Percentiles rank a stretch among this genome's conserved stretches.
phyloP scores from a whole-genome alignment of 73 alveolate genomes.

The Chromera velia region DNA sequence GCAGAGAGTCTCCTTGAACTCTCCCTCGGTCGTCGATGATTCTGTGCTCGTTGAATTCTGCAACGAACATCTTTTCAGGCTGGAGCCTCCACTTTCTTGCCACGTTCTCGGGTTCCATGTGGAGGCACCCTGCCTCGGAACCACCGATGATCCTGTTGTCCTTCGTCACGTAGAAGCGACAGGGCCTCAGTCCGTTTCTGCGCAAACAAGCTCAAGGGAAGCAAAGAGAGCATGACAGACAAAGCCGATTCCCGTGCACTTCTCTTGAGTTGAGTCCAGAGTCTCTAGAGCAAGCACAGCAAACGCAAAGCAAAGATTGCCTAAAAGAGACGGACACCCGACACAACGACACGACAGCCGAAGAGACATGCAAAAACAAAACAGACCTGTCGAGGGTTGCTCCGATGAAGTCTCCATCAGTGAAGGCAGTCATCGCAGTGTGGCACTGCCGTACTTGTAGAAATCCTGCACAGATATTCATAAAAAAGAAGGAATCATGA shows the following conservation, averaged over 20 bases:
- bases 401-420: constrained; percentile 40
- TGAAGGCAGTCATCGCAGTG: constrained; percentile 31
- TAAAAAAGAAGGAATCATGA: background rate
- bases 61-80: constrained; percentile 43
- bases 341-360: background rate
- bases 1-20: background rate
- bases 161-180: constrained; percentile 43
- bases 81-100: constrained; percentile 28
- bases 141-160: constrained; percentile 24
- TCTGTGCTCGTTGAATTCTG: constrained; percentile 22
- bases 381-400: background rate
- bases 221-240: background rate
- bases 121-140: constrained; percentile 27
- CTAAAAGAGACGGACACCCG: background rate
- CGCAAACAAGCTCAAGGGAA: constrained; percentile 13
- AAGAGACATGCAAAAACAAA: background rate
- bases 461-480: constrained; percentile 10
- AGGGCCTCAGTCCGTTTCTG: constrained; percentile 44
- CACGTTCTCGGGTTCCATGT: constrained; percentile 10
- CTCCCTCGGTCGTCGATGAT: constrained; percentile 11
- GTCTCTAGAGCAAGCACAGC: background rate
- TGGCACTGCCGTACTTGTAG: constrained; percentile 39
- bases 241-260: too few species aligned
- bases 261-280: background rate
- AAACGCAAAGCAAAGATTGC: background rate